These are phyloP conservation scores for Phytopythium litorale DNA, from an alignment of 352 stramenopile genomes.

Conservation along the genomic window DNA sequence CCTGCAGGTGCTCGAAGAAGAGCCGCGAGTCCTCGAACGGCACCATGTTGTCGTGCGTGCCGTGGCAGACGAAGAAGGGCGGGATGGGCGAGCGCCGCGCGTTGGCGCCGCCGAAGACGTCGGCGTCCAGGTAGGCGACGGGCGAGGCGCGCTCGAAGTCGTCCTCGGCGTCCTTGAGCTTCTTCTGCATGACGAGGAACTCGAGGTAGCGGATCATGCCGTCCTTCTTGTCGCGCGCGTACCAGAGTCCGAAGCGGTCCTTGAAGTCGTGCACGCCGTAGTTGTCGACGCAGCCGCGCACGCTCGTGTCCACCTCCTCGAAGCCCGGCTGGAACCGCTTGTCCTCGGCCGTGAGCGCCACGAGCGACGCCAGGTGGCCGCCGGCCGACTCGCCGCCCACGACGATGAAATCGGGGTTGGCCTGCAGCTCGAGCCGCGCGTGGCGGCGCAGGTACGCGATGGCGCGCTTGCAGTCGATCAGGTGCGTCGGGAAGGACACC, in stretches of 20 bases:
- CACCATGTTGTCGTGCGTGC: constrained; percentile 55
- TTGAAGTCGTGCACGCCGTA: constrained; percentile 61
- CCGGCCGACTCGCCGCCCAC: constrained; percentile 60
- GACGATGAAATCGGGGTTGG: constrained; percentile 52
- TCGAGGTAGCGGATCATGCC: constrained; percentile 45
- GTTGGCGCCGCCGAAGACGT: constrained; percentile 8
- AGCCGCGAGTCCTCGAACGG: constrained; percentile 47
- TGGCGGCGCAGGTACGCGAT: constrained; percentile 47
- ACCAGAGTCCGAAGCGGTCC: constrained; percentile 54
- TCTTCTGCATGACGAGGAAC: constrained; percentile 60
- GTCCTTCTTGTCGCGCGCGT: constrained; percentile 33
- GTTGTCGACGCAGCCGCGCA: constrained; percentile 48
- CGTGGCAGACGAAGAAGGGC: constrained; percentile 57
- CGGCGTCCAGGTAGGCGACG: constrained; percentile 37
- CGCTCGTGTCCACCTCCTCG: constrained; percentile 58
- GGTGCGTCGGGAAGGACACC: constrained; percentile 49
- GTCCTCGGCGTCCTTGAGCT: constrained; percentile 34
- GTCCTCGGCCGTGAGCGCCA: constrained; percentile 43
- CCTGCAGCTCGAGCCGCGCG: constrained; percentile 25
- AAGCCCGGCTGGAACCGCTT: constrained; percentile 53
- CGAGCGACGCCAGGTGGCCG: constrained; percentile 45
- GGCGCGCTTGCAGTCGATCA: constrained; percentile 64
- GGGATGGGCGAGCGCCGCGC: constrained; percentile 26
- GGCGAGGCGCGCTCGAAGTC: constrained; percentile 52
- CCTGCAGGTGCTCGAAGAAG: constrained; percentile 51